Conservation (phyloP, 78 protist species). For the Dictyostelium brefeldianum region DNA sequence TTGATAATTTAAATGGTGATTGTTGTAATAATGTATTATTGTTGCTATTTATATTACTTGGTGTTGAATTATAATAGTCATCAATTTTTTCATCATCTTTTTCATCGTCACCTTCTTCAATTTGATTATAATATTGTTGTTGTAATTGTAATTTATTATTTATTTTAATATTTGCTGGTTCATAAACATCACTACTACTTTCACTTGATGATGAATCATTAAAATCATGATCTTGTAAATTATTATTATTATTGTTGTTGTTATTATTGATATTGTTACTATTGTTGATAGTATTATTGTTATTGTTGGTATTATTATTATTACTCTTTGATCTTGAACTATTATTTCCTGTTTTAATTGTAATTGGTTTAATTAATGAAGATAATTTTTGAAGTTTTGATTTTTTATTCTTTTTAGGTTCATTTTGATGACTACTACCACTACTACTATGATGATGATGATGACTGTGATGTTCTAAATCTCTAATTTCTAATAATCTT, state of each 20-base stretch:
- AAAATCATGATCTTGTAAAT: background rate
- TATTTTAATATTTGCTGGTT: background rate
- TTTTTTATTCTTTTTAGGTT: background rate
- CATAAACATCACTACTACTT: slow-evolving; percentile 14
- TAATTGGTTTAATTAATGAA: slow-evolving; percentile 66
- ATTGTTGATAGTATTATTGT: background rate
- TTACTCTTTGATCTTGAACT: background rate
- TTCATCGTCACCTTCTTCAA: slow-evolving; percentile 1
- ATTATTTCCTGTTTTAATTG: background rate
- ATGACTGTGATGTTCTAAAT: slow-evolving; percentile 6
- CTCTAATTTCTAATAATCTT: slow-evolving; percentile 5
- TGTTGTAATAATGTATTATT: background rate
- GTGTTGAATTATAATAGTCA: background rate
- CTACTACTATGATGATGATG: background rate
- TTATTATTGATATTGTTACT: background rate
- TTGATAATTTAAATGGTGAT: slow-evolving; percentile 13
- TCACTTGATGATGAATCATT: slow-evolving; percentile 26
- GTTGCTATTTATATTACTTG: background rate
- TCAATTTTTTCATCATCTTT: background rate
- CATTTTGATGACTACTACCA: background rate
- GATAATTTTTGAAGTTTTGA: slow-evolving; percentile 66
- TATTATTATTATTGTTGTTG: background rate
- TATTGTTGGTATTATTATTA: background rate
- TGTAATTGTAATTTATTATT: background rate
- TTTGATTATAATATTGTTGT: background rate